Evolutionary conservation across 352 stramenopile species (phyloP).

Genomic region (Thalassiosira ordinaria): DNA sequence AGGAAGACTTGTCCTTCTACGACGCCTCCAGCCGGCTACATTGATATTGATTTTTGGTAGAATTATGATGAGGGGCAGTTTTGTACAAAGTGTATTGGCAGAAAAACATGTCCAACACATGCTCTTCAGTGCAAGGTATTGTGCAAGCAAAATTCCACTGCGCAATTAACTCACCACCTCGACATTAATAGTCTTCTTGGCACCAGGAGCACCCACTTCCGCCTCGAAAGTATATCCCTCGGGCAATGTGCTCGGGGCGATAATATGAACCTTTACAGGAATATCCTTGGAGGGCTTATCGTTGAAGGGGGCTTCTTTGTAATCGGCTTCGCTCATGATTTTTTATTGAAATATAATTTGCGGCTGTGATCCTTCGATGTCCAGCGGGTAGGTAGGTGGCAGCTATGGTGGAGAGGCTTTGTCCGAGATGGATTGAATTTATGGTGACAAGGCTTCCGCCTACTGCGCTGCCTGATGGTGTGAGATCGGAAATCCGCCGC

Average conservation of each 20-base stretch:
- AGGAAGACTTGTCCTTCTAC: slow-evolving; percentile 81
- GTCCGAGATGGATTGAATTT: too few species aligned
- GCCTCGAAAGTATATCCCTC: slow-evolving; percentile 84
- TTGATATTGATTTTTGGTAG: neutral
- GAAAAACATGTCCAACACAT: too few species aligned
- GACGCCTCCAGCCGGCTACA: slow-evolving; percentile 66
- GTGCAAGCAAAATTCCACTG: too few species aligned
- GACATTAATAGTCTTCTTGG: slow-evolving; percentile 71
- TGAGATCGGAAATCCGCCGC: too few species aligned
- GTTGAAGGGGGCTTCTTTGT: slow-evolving; percentile 39
- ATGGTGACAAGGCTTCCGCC: too few species aligned
- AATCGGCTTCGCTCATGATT: slow-evolving; percentile 37
- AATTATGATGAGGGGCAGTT: too few species aligned
- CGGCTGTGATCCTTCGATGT: neutral
- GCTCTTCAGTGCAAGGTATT: too few species aligned
- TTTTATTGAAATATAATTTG: neutral
- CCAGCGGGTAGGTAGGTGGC: too few species aligned
- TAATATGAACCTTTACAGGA: slow-evolving; percentile 79
- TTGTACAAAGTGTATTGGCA: too few species aligned
- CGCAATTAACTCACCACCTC: slow-evolving; percentile 71
- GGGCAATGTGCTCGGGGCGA: slow-evolving; percentile 73
- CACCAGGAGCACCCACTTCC: slow-evolving; percentile 64
- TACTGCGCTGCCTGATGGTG: too few species aligned
- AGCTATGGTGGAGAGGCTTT: too few species aligned
- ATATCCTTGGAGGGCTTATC: slow-evolving; percentile 19